These are phyloP conservation scores for Xerocomellus chrysenteron DNA, from an alignment of 768 basidiomycete genomes.

Conservation along the genomic window DNA sequence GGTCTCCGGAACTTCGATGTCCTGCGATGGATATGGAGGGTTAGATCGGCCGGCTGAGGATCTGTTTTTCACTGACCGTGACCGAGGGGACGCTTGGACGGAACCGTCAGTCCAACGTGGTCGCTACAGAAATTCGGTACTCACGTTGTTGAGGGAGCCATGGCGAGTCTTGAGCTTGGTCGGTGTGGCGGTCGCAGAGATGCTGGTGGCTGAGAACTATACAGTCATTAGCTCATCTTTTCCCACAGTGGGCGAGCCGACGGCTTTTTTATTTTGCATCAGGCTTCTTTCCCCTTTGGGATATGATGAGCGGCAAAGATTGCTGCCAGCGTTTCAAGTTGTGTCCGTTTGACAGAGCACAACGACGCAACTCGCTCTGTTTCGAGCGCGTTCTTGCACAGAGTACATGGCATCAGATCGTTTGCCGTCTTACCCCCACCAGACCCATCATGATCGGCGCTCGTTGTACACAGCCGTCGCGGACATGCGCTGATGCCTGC, in stretches of 20 bases:
- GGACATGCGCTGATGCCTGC: neutral
- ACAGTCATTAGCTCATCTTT: slow-evolving; percentile 31
- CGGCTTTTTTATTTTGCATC: too few species aligned
- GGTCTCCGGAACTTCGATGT: slow-evolving; percentile 98
- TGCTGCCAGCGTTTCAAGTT: too few species aligned
- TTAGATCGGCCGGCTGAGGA: slow-evolving; percentile 15
- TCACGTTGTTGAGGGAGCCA: slow-evolving; percentile 56
- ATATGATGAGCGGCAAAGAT: too few species aligned
- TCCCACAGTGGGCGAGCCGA: slow-evolving; percentile 21
- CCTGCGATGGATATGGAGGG: slow-evolving; percentile 40
- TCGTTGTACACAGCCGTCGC: neutral
- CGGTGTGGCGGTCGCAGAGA: slow-evolving; percentile 12
- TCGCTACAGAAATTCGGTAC: slow-evolving; percentile 25
- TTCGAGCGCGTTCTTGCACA: neutral
- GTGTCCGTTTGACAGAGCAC: too few species aligned
- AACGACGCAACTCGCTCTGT: neutral
- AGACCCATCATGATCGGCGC: neutral
- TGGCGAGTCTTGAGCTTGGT: slow-evolving; percentile 40
- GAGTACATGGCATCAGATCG: neutral
- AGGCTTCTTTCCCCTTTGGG: neutral
- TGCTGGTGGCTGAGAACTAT: slow-evolving; percentile 41
- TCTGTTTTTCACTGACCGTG: slow-evolving; percentile 37
- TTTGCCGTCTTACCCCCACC: neutral
- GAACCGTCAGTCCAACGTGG: neutral
- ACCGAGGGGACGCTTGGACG: slow-evolving; percentile 44